Evolutionary conservation across 495 filamentous ascomycete genomes (phyloP), one percentile per base, ranked within the genome.

Genomic region (Wilcoxina mikolae): DNA sequence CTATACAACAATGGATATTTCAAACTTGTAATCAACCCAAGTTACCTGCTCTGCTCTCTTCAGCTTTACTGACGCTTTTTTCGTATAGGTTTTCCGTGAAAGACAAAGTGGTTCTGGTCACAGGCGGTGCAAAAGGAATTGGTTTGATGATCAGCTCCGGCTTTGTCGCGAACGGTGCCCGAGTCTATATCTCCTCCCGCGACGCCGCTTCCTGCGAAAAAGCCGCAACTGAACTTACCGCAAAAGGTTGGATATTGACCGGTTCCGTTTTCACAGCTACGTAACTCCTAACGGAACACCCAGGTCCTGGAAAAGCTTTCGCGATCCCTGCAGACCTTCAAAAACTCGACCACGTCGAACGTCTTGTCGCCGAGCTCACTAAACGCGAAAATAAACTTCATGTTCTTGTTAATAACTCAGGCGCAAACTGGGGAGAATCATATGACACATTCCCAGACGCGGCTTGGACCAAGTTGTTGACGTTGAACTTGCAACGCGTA

Each of bases 81-180:
- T n/a, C n/a, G n/a, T n/a, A n/a, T n/a, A 54, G 51, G 42, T 65
- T 65, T 56, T 61, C 55, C 12, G 55, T 63, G 9, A 55, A 68
- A 61, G 66, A 59, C 59, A 72, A 72, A 63, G 67, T 68, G 24
- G 68, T 70, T 46, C 67, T 72, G 18, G 62, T 73, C 20, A 71
- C 71, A 15, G 70, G 71, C 25, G 69, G 77, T 48, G 78, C 78
- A 54, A 85, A 78, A 49, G 78, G 78, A 43, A 75, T 84, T 53
- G 80, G 82, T 23, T 76, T 83, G 44, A 91, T 89, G 84, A 85
- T 84, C 56, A 81, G 84, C 0, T 80, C 87, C 60, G 82, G 84
- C 2, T 83, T 83, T 58, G 81, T 87, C 0, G 70, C 76, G 24
- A 89, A 88, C 65, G 85, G 85, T 35, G 85, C 85, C 17, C 86